A percentile compares a stretch with the other conserved stretches of the same genome.
Evolutionary conservation across 169 alveolate genomes (phyloP).

Genomic region (Plasmodium inui): DNA sequence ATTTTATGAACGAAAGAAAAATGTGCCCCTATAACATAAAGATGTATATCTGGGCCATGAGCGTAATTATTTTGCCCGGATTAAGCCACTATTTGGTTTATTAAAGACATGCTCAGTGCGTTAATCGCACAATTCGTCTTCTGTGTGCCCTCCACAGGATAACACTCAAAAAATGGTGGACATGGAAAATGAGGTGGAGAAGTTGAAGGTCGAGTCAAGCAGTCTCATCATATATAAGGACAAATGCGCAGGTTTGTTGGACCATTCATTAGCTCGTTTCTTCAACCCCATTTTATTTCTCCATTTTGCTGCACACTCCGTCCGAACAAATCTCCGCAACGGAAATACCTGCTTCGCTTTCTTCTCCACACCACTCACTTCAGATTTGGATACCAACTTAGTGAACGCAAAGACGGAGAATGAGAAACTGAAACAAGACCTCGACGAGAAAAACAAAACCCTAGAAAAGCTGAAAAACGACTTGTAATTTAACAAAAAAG

Average conservation of each 20-base stretch:
- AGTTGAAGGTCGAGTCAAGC: constrained; percentile 45
- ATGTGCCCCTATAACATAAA: not conserved
- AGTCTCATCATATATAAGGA: constrained; percentile 49
- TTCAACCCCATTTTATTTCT: not conserved
- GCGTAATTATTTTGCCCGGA: not conserved
- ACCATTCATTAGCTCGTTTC: not conserved
- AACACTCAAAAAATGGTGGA: constrained; percentile 70
- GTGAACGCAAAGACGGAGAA: constrained; percentile 38
- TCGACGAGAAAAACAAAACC: constrained; percentile 70
- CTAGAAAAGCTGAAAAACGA: constrained; percentile 48
- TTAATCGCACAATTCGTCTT: not conserved
- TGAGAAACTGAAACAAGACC: constrained; percentile 42
- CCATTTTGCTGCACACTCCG: not conserved
- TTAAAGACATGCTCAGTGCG: not conserved
- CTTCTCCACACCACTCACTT: not conserved
- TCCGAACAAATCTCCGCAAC: not conserved
- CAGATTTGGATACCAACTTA: constrained; percentile 39
- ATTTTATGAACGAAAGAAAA: not conserved
- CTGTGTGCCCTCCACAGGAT: not conserved
- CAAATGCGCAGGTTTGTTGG: constrained; percentile 45
- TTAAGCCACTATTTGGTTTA: not conserved
- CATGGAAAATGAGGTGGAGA: constrained; percentile 65
- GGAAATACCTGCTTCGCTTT: not conserved
- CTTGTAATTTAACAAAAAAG: constrained; percentile 37
- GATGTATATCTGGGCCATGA: not conserved